These are phyloP conservation scores for Gracilaria caudata DNA, from an alignment of 23 red algal genomes.

Conservation along the genomic window DNA sequence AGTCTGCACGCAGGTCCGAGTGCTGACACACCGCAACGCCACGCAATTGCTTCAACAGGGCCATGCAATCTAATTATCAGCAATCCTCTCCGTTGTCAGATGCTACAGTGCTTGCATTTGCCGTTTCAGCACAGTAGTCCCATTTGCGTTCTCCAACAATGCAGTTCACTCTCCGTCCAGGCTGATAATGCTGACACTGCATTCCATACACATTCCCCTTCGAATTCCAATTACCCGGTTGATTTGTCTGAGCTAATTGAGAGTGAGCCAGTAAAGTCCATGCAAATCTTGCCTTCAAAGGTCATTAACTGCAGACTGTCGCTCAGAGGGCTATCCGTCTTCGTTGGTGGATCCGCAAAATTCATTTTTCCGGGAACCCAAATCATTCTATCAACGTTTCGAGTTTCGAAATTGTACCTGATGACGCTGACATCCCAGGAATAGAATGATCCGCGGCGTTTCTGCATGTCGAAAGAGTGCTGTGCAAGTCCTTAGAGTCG, in stretches of 20 bases:
- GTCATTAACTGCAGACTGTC: background rate
- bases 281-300: background rate
- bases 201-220: background rate
- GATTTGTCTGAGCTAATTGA: background rate
- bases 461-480: background rate
- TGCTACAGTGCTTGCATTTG: no score
- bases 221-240: background rate
- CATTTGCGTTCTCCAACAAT: no score
- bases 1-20: no score
- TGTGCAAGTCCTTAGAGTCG: background rate
- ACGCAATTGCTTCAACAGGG: no score
- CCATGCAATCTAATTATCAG: no score
- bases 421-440: background rate
- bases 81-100: no score
- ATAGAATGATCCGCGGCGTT: background rate
- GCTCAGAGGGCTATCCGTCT: background rate
- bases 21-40: no score
- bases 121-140: no score
- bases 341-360: background rate
- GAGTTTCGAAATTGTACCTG: background rate
- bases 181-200: no score
- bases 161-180: no score
- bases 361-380: background rate
- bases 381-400: background rate
- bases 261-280: background rate